phyloP scores from a whole-genome alignment of 805 yeast species.

The Candida maris region DNA sequence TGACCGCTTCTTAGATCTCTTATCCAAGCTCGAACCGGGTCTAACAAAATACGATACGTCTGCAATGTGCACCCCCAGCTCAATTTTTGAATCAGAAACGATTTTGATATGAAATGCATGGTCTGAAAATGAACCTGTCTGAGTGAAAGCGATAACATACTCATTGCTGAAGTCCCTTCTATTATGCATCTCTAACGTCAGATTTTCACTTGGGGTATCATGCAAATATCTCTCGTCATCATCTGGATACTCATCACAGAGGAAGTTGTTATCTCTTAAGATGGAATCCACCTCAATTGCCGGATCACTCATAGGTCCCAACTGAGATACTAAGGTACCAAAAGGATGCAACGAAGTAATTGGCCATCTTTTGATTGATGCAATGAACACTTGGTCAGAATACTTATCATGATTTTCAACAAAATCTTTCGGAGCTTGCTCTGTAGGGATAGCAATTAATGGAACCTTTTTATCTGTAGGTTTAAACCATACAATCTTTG shows the following conservation, averaged over 20 bases:
- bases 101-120: constrained; percentile 80
- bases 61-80: constrained; percentile 80
- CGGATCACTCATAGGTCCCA: constrained; percentile 77
- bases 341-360: constrained; percentile 97
- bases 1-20: constrained; percentile 86
- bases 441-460: constrained; percentile 95
- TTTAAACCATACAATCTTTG: constrained; percentile 98
- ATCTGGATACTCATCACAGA: constrained; percentile 76
- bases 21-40: constrained; percentile 74
- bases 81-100: constrained; percentile 56
- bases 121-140: constrained; percentile 58
- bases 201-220: constrained; percentile 37
- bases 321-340: constrained; percentile 84
- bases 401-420: constrained; percentile 87
- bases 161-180: constrained; percentile 58
- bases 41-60: constrained; percentile 73
- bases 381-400: constrained; percentile 79
- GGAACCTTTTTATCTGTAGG: constrained; percentile 99
- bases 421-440: constrained; percentile 94
- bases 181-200: constrained; percentile 31
- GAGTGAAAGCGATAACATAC: constrained; percentile 61
- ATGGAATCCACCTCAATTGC: constrained; percentile 83
- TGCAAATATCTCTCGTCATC: constrained; percentile 27
- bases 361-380: constrained; percentile 98
- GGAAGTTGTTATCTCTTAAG: constrained; percentile 79